These are phyloP conservation scores for Chrysosphaeria jannelii DNA, from an alignment of 2,329 filamentous ascomycete genomes.

Conservation along the genomic window DNA sequence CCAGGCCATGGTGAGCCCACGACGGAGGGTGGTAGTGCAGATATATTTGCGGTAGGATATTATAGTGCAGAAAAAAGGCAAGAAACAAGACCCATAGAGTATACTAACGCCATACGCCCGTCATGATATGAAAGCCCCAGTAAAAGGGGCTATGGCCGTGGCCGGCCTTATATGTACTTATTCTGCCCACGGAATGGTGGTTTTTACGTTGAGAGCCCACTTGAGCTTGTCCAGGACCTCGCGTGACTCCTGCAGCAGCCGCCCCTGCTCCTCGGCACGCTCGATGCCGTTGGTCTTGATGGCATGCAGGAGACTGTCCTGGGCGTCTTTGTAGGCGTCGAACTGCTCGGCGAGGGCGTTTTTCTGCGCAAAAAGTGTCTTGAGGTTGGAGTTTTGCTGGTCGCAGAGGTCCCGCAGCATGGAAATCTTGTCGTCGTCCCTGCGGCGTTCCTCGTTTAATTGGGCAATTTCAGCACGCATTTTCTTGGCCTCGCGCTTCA, in stretches of 20 bases:
- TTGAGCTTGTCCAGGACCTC: conserved; percentile 34
- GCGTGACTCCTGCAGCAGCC: conserved; percentile 24
- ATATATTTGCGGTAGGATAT: too few relatives aligned
- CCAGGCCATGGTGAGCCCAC: too few relatives aligned
- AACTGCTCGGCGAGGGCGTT: conserved; percentile 27
- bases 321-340: conserved; percentile 30
- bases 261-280: conserved; percentile 29
- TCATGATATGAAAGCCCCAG: too few relatives aligned
- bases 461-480: conserved; percentile 22
- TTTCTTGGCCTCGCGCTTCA: conserved; percentile 18
- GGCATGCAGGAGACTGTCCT: conserved; percentile 26
- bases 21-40: too few relatives aligned
- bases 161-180: conserved; percentile 7
- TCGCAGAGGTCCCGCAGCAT: conserved; percentile 39
- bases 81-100: too few relatives aligned
- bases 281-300: conserved; percentile 26
- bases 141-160: background rate
- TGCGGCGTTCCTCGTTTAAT: conserved; percentile 22
- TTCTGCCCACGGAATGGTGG: conserved; percentile 23
- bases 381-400: conserved; percentile 40
- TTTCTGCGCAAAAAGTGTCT: conserved; percentile 27
- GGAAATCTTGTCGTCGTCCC: conserved; percentile 30
- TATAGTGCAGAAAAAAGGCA: too few relatives aligned
- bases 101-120: too few relatives aligned
- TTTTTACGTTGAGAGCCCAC: conserved; percentile 41